phyloP scores from a whole-genome alignment of 2,329 filamentous ascomycete species.

The Trichophyton simii region DNA sequence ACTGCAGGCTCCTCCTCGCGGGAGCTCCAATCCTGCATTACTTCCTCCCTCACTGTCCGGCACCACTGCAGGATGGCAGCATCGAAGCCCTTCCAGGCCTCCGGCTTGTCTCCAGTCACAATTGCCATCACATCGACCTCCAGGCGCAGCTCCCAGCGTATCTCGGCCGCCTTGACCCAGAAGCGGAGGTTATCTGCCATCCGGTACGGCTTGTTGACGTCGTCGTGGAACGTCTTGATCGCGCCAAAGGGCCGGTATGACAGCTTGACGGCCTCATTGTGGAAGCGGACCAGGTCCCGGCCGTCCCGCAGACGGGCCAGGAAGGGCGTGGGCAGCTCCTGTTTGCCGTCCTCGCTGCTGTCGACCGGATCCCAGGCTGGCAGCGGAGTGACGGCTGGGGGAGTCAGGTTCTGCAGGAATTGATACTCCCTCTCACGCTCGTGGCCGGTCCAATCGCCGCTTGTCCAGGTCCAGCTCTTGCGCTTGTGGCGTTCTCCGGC shows the following conservation, averaged over 20 bases:
- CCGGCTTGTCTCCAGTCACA: slow-evolving; percentile 56
- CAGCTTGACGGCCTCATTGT: slow-evolving; percentile 77
- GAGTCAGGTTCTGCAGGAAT: slow-evolving; percentile 65
- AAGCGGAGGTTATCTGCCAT: slow-evolving; percentile 86
- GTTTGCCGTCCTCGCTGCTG: background rate
- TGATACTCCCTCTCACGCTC: slow-evolving; percentile 68
- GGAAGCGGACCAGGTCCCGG: slow-evolving; percentile 66
- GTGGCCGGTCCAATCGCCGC: slow-evolving; percentile 60
- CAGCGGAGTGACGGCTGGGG: slow-evolving; percentile 40
- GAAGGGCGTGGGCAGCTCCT: slow-evolving; percentile 48
- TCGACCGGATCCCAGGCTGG: slow-evolving; percentile 48
- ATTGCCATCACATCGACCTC: slow-evolving; percentile 76
- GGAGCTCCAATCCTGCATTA: slow-evolving; percentile 56
- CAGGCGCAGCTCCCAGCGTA: slow-evolving; percentile 80
- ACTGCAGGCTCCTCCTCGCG: background rate
- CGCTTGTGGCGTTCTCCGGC: slow-evolving; percentile 59
- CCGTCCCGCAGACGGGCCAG: slow-evolving; percentile 64
- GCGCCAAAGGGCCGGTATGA: slow-evolving; percentile 78
- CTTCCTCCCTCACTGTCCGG: slow-evolving; percentile 66
- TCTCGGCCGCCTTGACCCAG: slow-evolving; percentile 91
- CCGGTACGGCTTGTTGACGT: slow-evolving; percentile 88
- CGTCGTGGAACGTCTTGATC: slow-evolving; percentile 80
- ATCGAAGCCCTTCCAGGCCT: slow-evolving; percentile 70
- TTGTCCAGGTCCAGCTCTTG: slow-evolving; percentile 67
- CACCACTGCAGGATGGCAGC: slow-evolving; percentile 74